Conservation (phyloP, 768 basidiomycete species). For the Pluteus cervinus region DNA sequence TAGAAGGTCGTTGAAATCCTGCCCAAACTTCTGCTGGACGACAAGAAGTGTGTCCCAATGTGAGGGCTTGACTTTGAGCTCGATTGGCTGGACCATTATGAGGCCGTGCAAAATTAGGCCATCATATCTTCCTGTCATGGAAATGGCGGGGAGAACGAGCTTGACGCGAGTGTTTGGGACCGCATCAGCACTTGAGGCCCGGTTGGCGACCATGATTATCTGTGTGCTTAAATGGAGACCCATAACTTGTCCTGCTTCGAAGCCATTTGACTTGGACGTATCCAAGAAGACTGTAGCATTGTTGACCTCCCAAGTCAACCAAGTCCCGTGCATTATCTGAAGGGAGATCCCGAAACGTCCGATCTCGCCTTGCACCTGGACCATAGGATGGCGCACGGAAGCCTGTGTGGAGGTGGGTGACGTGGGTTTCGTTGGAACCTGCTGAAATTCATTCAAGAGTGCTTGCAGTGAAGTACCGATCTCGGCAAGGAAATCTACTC, state of each 20-base stretch:
- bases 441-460: slow-evolving; percentile 57
- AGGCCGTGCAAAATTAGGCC: slow-evolving; percentile 44
- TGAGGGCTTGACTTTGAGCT: slow-evolving; percentile 70
- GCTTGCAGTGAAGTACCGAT: slow-evolving; percentile 63
- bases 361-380: slow-evolving; percentile 51
- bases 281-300: slow-evolving; percentile 43
- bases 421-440: slow-evolving; percentile 28
- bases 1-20: slow-evolving; percentile 81
- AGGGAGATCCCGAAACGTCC: slow-evolving; percentile 51
- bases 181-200: slow-evolving; percentile 28
- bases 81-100: slow-evolving; percentile 61
- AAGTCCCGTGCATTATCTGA: slow-evolving; percentile 85
- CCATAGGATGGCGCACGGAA: slow-evolving; percentile 18
- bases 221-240: slow-evolving; percentile 64
- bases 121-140: slow-evolving; percentile 54
- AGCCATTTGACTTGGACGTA: slow-evolving; percentile 25
- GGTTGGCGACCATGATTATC: slow-evolving; percentile 51
- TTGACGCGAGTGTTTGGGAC: slow-evolving; percentile 46
- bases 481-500: slow-evolving; percentile 69
- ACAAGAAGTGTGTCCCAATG: slow-evolving; percentile 80
- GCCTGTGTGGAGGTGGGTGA: slow-evolving; percentile 24
- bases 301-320: slow-evolving; percentile 70
- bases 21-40: slow-evolving; percentile 86
- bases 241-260: slow-evolving; percentile 37
- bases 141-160: slow-evolving; percentile 59